Evolutionary conservation across 148 eudicot species (phyloP).

Genomic region (Mesembryanthemum crystallinum): DNA sequence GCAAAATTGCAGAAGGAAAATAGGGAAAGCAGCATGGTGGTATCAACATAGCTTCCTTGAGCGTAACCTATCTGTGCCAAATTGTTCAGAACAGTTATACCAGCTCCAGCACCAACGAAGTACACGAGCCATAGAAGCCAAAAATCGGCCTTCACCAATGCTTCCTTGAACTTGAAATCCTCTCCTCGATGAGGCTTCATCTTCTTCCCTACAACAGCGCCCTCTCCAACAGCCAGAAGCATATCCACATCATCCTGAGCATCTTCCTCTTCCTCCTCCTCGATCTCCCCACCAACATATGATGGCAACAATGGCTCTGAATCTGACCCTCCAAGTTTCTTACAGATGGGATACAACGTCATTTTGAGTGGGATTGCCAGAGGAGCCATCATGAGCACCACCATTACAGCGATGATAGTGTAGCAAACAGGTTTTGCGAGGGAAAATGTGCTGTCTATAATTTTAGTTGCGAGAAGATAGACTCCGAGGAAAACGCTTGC

Average conservation of each 20-base stretch:
- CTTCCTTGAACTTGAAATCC: conserved; percentile 63
- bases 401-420: conserved; percentile 47
- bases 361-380: conserved; percentile 63
- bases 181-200: conserved; percentile 68
- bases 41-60: conserved; percentile 41
- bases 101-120: conserved; percentile 68
- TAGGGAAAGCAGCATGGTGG: conserved; percentile 50
- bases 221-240: conserved; percentile 66
- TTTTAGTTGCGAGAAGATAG: conserved; percentile 52
- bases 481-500: conserved; percentile 50
- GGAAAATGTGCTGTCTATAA: conserved; percentile 34
- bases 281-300: not conserved
- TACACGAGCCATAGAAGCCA: conserved; percentile 71
- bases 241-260: conserved; percentile 38
- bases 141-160: conserved; percentile 70
- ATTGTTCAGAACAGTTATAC: conserved; percentile 68
- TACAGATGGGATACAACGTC: conserved; percentile 50
- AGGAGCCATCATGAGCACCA: conserved; percentile 56
- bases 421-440: conserved; percentile 44
- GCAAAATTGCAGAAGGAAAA: conserved; percentile 66
- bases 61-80: conserved; percentile 70
- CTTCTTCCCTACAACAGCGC: conserved; percentile 55
- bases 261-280: conserved; percentile 43
- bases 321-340: conserved; percentile 9
- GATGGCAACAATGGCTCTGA: conserved; percentile 24